These are phyloP conservation scores for Immersiporthe knoxdaviesiana DNA, from an alignment of 2,329 filamentous ascomycete species.

Conservation along the genomic window DNA sequence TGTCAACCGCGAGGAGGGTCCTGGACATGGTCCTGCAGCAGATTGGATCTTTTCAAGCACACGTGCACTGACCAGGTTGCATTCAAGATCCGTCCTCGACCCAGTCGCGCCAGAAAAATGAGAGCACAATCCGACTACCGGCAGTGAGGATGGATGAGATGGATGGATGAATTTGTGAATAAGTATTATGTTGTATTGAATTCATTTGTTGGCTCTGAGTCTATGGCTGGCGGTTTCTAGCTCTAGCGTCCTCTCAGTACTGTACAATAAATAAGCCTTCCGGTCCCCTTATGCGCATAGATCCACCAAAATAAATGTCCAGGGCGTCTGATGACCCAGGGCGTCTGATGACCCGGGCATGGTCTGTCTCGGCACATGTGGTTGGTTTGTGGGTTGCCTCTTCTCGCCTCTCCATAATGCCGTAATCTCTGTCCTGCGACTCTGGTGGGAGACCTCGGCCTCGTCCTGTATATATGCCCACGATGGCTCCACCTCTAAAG, in stretches of 20 bases:
- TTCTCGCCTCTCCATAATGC: neutral
- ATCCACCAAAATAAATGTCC: neutral
- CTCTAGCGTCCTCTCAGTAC: neutral
- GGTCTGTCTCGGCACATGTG: neutral
- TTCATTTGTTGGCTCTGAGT: neutral
- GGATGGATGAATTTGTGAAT: neutral
- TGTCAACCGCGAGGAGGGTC: neutral
- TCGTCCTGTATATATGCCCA: neutral
- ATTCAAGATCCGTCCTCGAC: constrained; percentile 1
- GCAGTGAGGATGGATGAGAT: neutral
- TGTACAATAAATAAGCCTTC: neutral
- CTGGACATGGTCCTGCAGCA: neutral
- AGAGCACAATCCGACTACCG: neutral
- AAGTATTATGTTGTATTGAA: neutral
- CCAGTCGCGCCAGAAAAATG: neutral
- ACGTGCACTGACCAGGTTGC: constrained; percentile 13
- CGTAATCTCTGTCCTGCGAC: neutral
- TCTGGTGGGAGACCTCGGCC: neutral
- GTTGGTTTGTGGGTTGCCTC: neutral
- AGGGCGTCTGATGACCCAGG: neutral
- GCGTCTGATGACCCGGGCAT: neutral
- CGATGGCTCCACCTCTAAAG: neutral
- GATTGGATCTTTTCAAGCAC: constrained; percentile 13
- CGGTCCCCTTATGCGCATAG: neutral
- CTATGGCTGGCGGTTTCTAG: neutral